Evolutionary conservation across 2,329 filamentous ascomycete species (phyloP), one percentile per base, ranked within the genome.

Genomic region (Exophiala spinifera): DNA sequence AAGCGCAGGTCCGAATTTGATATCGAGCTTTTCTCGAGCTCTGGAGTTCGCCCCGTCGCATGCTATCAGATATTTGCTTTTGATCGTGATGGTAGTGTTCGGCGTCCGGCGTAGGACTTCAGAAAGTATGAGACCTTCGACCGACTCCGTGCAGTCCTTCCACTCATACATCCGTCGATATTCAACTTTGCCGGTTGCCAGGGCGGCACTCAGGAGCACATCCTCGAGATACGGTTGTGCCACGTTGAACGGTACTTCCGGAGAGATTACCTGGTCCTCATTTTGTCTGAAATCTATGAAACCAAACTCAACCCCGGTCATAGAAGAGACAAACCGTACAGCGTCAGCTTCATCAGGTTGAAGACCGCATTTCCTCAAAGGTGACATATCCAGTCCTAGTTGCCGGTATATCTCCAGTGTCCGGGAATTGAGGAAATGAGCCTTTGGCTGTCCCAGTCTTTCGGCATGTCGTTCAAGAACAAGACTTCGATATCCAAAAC

Each of bases 171-270:
- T 17, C 14, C 34, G 15, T 17, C 34, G 15, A 10, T n/a, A n/a
- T 14, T 14, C 15, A 17, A 37, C 34, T 11, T 37, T 37, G 14
- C 34, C 34, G 13, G 34, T 37, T 37, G 13, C 34, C 13, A 37
- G 34, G 14, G 34, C 34, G 3, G 3, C 15, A 37, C 34, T 14
- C 34, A 14, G 15, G 79, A 81, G 21, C 10, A 28, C 43, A 3
- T 40, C 11, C 20, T 49, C 47, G 20, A 49, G 15, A 4, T 36
- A 14, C 8, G 31, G 34, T 14, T 34, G 39, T 21, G 43, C 20
- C 17, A 43, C 34, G 15, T 47, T 56, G 34, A 46, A 37, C n/a
- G 45, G 25, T 19, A 40, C 28, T 34, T 45, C 46, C 3, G 49
- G 50, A 20, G 49, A 33, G n/a, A 51, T 3, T 25, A 25, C 7